phyloP scores from a whole-genome alignment of 2,329 filamentous ascomycete species.

The Monosporascus ibericus region DNA sequence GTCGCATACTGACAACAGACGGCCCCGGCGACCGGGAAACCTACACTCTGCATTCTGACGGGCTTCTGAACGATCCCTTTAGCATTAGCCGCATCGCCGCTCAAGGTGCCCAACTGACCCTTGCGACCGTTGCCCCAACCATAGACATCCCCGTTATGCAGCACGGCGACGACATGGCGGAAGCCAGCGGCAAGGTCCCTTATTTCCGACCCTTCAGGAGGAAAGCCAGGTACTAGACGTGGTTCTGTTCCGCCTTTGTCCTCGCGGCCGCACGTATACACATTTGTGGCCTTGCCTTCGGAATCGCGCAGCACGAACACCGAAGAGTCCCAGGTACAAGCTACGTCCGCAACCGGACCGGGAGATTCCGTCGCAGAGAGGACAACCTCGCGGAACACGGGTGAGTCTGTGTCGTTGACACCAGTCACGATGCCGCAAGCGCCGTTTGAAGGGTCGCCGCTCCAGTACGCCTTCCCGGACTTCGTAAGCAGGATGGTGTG shows the following conservation, averaged over 20 bases:
- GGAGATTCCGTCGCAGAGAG: constrained; percentile 25
- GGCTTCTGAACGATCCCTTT: constrained; percentile 51
- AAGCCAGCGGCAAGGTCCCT: constrained; percentile 66
- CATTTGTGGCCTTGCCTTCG: constrained; percentile 34
- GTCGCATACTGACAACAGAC: constrained; percentile 85
- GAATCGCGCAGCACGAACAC: constrained; percentile 49
- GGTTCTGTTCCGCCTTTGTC: constrained; percentile 40
- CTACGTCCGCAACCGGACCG: constrained; percentile 37
- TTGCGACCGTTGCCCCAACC: constrained; percentile 88
- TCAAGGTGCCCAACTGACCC: constrained; percentile 65
- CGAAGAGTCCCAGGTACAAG: constrained; percentile 76
- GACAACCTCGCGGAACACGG: constrained; percentile 34
- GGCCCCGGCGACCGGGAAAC: constrained; percentile 59
- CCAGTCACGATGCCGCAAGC: constrained; percentile 43
- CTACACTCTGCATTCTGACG: constrained; percentile 48
- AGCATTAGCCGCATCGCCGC: constrained; percentile 4
- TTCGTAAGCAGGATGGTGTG: constrained; percentile 71
- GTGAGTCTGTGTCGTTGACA: constrained; percentile 14
- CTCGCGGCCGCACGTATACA: constrained; percentile 63
- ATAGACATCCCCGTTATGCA: constrained; percentile 70
- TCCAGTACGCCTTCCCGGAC: constrained; percentile 54
- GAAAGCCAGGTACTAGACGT: constrained; percentile 54
- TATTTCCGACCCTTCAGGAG: constrained; percentile 52
- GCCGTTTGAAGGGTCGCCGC: constrained; percentile 53
- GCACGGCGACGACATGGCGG: constrained; percentile 68